Conservation (phyloP, 140 eudicot species). For the Cichorium intybus region DNA sequence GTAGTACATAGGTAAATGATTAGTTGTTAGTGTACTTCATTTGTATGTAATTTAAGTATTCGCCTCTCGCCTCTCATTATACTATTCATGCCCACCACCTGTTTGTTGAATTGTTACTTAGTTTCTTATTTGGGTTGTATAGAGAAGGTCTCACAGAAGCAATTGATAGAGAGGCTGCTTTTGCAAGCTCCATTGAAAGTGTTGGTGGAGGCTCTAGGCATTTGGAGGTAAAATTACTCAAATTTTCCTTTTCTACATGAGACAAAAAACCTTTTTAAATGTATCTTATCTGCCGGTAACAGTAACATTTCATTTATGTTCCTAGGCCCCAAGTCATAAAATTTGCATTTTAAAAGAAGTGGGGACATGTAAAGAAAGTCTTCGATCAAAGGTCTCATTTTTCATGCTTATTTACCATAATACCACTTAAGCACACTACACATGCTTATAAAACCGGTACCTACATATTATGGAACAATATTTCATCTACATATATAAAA, state of each 20-base stretch:
- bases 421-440: not conserved
- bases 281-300: not conserved
- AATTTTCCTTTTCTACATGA: not conserved
- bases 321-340: conserved; percentile 86
- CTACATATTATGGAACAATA: not conserved
- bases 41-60: no score
- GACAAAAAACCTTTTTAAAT: not conserved
- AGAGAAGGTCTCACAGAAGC: conserved; percentile 91
- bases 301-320: conserved; percentile 1
- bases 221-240: conserved; percentile 61
- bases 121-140: conserved; percentile 22
- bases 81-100: no score
- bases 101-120: not conserved
- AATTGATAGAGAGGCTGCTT: conserved; percentile 66
- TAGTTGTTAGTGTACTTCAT: no score
- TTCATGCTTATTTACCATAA: conserved; percentile 8
- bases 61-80: no score
- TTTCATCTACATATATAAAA: no score
- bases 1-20: no score
- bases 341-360: conserved; percentile 57
- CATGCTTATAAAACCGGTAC: no score
- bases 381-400: conserved; percentile 67
- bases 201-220: conserved; percentile 73
- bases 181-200: conserved; percentile 69
- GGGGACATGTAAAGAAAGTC: conserved; percentile 82